A percentile compares a stretch with the other conserved stretches of the same genome.
Conservation (phyloP, 805 yeast genomes). For the Kuraishia cidri region DNA sequence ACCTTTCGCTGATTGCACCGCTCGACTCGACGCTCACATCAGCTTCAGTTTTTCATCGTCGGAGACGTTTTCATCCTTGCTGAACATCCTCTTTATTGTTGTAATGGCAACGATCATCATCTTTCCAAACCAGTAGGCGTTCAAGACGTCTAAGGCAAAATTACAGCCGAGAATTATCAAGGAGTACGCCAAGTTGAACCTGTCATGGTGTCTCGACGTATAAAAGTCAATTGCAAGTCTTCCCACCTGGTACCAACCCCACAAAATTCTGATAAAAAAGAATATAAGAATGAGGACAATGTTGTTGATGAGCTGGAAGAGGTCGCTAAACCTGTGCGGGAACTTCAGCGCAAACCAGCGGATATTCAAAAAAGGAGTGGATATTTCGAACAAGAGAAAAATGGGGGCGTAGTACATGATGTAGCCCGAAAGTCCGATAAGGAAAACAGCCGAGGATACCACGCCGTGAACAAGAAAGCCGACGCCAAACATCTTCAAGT, state of each 20-base stretch:
- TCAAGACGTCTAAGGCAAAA: constrained; percentile 21
- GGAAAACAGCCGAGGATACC: constrained; percentile 20
- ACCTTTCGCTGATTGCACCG: no score
- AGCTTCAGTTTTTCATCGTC: constrained; percentile 19
- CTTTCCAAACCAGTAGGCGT: constrained; percentile 26
- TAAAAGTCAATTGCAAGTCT: constrained; percentile 17
- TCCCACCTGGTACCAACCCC: constrained; percentile 28
- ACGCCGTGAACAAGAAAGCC: constrained; percentile 26
- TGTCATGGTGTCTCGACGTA: constrained; percentile 13
- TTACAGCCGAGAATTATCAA: constrained; percentile 19
- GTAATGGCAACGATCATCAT: constrained; percentile 25
- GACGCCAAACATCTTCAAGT: constrained; percentile 18
- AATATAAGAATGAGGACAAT: constrained; percentile 21
- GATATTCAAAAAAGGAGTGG: constrained; percentile 25
- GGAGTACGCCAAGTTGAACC: constrained; percentile 17
- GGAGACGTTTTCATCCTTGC: constrained; percentile 8
- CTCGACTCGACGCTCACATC: no score
- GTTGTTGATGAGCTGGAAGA: constrained; percentile 21
- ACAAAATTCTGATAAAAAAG: constrained; percentile 22
- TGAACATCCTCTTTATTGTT: constrained; percentile 21
- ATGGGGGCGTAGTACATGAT: constrained; percentile 24
- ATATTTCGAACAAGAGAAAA: constrained; percentile 23
- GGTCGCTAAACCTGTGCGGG: constrained; percentile 14
- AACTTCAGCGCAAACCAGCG: constrained; percentile 27
- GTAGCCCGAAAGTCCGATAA: constrained; percentile 14